Percentiles rank a stretch among this genome's conserved stretches.
Conservation (phyloP, 1,284 basidiomycete genomes). For the Papiliotrema flavescens region DNA sequence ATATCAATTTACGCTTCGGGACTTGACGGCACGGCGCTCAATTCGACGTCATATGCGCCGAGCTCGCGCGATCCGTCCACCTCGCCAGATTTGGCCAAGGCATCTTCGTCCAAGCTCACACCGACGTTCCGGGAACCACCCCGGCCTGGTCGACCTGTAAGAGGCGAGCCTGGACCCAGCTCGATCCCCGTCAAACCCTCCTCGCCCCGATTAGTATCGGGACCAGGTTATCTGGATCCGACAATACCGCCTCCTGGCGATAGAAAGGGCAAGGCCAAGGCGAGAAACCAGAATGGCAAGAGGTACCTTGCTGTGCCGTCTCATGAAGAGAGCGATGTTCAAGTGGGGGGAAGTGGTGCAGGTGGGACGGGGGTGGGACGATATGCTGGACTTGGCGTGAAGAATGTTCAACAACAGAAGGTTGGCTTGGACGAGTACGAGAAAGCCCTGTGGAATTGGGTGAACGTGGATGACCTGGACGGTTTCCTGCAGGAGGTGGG, state of each 20-base stretch:
- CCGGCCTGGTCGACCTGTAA: not conserved
- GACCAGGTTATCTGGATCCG: constrained; percentile 29
- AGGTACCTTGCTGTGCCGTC: constrained; percentile 17
- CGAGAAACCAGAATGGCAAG: constrained; percentile 18
- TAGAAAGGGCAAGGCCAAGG: constrained; percentile 26
- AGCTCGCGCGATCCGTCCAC: constrained; percentile 13
- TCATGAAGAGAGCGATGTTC: constrained; percentile 51
- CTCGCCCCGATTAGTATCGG: constrained; percentile 2
- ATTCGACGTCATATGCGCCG: constrained; percentile 1
- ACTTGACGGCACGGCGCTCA: constrained; percentile 12
- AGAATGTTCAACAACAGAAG: constrained; percentile 4
- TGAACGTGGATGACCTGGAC: constrained; percentile 95
- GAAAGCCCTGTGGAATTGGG: constrained; percentile 95
- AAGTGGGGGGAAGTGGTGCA: constrained; percentile 41
- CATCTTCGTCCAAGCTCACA: not conserved
- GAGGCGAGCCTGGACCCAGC: no score
- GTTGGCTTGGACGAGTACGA: constrained; percentile 75
- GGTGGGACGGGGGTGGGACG: not conserved
- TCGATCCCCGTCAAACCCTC: not conserved
- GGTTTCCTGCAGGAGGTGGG: constrained; percentile 84
- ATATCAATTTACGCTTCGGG: constrained; percentile 31
- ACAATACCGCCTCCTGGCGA: constrained; percentile 5
- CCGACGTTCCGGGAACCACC: constrained; percentile 27
- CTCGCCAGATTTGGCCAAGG: constrained; percentile 10
- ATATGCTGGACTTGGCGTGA: constrained; percentile 1